Percentiles rank a stretch among this genome's conserved stretches.
phyloP scores from a whole-genome alignment of 495 filamentous ascomycete species.

The Aspergillus steynii region DNA sequence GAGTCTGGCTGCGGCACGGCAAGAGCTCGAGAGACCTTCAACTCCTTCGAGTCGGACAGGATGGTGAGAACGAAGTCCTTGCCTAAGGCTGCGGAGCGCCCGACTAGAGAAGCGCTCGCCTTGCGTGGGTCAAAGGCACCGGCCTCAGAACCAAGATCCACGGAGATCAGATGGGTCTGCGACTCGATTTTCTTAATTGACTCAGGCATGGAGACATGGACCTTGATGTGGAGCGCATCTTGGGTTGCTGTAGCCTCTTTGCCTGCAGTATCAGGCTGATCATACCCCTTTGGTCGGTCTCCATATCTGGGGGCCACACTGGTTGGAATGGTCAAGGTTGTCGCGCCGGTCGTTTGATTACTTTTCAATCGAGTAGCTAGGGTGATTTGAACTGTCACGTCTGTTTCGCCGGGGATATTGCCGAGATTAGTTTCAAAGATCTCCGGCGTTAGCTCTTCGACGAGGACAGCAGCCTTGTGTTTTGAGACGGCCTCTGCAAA shows the following conservation, averaged over 20 bases:
- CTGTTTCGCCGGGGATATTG: slow-evolving; percentile 25
- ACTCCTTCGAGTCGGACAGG: slow-evolving; percentile 7
- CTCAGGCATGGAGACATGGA: slow-evolving; percentile 11
- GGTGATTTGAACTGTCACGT: slow-evolving; percentile 19
- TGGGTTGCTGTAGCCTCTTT: slow-evolving; percentile 1
- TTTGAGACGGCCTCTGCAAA: slow-evolving; percentile 19
- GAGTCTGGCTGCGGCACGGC: slow-evolving; percentile 7
- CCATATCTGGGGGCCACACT: slow-evolving; percentile 31
- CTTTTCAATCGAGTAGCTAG: slow-evolving; percentile 24
- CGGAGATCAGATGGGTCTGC: slow-evolving; percentile 22
- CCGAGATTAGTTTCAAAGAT: slow-evolving; percentile 27
- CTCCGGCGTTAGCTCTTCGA: slow-evolving; percentile 28
- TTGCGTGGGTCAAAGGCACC: no score
- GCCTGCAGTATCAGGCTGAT: slow-evolving; percentile 3
- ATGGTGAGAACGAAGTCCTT: slow-evolving; percentile 19
- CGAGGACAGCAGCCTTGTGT: slow-evolving; percentile 19
- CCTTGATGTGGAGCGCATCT: slow-evolving; percentile 15
- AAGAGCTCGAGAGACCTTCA: slow-evolving; percentile 10
- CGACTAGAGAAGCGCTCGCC: no score
- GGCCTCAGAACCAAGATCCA: slow-evolving; percentile 1
- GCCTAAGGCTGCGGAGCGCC: no score
- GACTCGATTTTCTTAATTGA: slow-evolving; percentile 20
- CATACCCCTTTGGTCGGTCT: slow-evolving; percentile 4
- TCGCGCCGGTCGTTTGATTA: slow-evolving; percentile 15
- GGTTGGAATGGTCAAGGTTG: slow-evolving; percentile 27